phyloP scores from a whole-genome alignment of 2,329 filamentous ascomycete species.

The Sclerotinia spermophila region DNA sequence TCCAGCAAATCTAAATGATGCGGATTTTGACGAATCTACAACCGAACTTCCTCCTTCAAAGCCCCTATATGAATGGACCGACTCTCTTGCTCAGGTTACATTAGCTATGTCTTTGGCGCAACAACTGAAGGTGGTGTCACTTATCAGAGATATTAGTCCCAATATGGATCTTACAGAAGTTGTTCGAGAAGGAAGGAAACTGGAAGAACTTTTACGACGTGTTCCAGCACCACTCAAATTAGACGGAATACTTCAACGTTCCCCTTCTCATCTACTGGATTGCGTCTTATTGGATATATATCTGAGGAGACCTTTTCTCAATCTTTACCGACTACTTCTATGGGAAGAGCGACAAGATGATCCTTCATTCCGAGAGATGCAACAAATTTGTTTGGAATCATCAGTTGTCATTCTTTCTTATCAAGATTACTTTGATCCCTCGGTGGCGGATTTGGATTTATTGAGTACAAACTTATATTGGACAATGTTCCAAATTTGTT shows the following conservation, averaged over 20 bases:
- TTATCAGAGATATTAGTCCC: conserved; percentile 12
- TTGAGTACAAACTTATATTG: conserved; percentile 16
- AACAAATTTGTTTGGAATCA: conserved; percentile 17
- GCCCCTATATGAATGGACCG: conserved; percentile 19
- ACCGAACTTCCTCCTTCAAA: conserved; percentile 19
- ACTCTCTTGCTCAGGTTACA: conserved; percentile 20
- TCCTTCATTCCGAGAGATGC: conserved; percentile 11
- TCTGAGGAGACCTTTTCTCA: conserved; percentile 20
- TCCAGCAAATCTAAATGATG: conserved; percentile 42
- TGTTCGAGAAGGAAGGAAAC: conserved; percentile 14
- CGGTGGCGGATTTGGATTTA: conserved; percentile 6
- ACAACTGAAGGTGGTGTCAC: conserved; percentile 18
- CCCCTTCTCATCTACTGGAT: conserved; percentile 11
- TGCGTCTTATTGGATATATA: conserved; percentile 20
- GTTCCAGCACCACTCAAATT: conserved; percentile 1
- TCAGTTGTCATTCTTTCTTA: conserved; percentile 23
- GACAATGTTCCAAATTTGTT: conserved; percentile 25
- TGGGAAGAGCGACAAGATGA: conserved; percentile 14
- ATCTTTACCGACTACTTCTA: conserved; percentile 18
- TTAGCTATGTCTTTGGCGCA: conserved; percentile 15
- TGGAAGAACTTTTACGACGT: conserved; percentile 1
- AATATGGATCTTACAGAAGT: conserved; percentile 3
- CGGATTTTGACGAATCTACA: conserved; percentile 21
- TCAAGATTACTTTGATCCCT: conserved; percentile 22
- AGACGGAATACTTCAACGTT: conserved; percentile 5